Percentiles rank a stretch among this genome's conserved stretches.
These are phyloP conservation scores for Sarocladium brachiariae DNA, from an alignment of 2,329 filamentous ascomycete genomes.

Conservation along the genomic window DNA sequence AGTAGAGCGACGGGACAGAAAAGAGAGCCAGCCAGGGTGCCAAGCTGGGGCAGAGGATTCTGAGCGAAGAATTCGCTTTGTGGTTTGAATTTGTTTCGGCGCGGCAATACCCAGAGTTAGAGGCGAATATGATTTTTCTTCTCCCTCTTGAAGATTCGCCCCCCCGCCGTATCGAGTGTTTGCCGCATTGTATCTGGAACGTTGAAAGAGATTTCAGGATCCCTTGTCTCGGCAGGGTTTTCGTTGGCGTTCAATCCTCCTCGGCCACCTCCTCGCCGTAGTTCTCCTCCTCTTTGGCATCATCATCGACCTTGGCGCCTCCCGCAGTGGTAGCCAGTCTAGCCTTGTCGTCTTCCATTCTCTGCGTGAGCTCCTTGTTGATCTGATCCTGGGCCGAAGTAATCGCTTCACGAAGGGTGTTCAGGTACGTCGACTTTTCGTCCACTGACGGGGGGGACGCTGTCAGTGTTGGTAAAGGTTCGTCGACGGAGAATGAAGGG, in stretches of 20 bases:
- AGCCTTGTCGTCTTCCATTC: slow-evolving; percentile 68
- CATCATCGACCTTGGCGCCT: slow-evolving; percentile 31
- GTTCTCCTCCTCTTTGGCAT: slow-evolving; percentile 62
- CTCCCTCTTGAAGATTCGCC: background rate
- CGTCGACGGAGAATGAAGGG: slow-evolving; percentile 37
- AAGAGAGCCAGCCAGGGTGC: slow-evolving; percentile 25
- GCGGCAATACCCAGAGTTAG: slow-evolving; percentile 11
- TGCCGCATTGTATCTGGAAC: no score
- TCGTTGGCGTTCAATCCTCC: slow-evolving; percentile 28
- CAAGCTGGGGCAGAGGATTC: slow-evolving; percentile 30
- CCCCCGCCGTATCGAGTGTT: no score
- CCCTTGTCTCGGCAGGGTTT: no score
- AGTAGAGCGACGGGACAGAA: slow-evolving; percentile 37
- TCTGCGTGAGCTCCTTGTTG: slow-evolving; percentile 63
- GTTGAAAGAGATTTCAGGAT: no score
- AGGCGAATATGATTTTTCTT: slow-evolving; percentile 9
- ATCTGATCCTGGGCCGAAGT: slow-evolving; percentile 55
- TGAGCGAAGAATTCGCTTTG: slow-evolving; percentile 15
- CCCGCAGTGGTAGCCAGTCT: slow-evolving; percentile 28
- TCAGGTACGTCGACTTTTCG: slow-evolving; percentile 54
- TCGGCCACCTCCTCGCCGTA: slow-evolving; percentile 81
- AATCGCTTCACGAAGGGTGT: slow-evolving; percentile 50
- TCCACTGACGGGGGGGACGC: slow-evolving; percentile 28
- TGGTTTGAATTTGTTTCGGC: slow-evolving; percentile 5
- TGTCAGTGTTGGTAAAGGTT: slow-evolving; percentile 27